Evolutionary conservation across 1,284 basidiomycete genomes (phyloP).

Genomic region (Bjerkandera adusta): DNA sequence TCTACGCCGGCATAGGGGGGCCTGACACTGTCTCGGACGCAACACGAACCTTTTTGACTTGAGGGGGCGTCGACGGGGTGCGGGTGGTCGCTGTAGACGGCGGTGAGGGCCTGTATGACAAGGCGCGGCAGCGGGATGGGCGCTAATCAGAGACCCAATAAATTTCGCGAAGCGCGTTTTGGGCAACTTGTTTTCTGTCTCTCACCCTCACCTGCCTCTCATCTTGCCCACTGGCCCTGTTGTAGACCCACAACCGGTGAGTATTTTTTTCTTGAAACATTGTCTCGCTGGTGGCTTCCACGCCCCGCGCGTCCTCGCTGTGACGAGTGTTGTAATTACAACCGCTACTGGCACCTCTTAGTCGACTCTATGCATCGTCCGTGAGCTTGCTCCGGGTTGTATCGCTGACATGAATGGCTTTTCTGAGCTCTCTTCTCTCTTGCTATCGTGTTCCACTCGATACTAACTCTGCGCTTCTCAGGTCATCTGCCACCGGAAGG

Average conservation of each 20-base stretch:
- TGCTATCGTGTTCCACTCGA: constrained; percentile 3
- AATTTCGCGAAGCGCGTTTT: constrained; percentile 7
- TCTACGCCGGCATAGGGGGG: background rate
- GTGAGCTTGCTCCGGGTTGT: constrained; percentile 37
- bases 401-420: constrained; percentile 81
- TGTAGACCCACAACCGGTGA: background rate
- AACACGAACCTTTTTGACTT: constrained; percentile 23
- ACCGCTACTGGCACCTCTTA: constrained; percentile 86
- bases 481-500: background rate
- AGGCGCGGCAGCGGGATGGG: background rate
- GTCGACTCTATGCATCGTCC: constrained; percentile 60
- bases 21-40: background rate
- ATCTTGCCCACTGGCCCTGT: background rate
- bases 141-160: constrained; percentile 6
- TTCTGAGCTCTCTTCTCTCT: constrained; percentile 50
- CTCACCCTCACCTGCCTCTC: background rate
- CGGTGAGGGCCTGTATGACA: constrained; percentile 10
- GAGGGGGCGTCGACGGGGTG: constrained; percentile 10
- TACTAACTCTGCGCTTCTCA: background rate
- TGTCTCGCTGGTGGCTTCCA: background rate
- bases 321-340: constrained; percentile 77
- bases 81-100: constrained; percentile 19
- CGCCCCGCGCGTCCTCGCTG: constrained; percentile 24
- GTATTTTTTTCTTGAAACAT: background rate
- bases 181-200: constrained; percentile 1